Evolutionary conservation across 805 yeast genomes (phyloP).

Genomic region (Cyberlindnera amylophila): DNA sequence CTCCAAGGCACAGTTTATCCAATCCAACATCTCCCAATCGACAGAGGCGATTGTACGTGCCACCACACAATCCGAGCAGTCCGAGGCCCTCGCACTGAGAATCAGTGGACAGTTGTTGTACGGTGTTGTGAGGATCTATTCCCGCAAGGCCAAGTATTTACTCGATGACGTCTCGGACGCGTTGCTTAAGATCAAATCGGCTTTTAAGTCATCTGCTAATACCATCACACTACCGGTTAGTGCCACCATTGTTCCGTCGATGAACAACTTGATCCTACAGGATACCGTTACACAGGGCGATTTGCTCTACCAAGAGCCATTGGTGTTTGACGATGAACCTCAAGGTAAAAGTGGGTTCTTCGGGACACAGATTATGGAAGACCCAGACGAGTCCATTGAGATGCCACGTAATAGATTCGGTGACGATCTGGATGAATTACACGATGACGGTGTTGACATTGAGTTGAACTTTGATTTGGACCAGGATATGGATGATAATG

Average conservation of each 20-base stretch:
- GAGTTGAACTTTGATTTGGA: constrained; percentile 45
- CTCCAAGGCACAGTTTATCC: constrained; percentile 65
- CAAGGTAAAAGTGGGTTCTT: constrained; percentile 6
- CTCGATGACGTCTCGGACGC: constrained; percentile 82
- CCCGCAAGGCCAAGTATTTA: constrained; percentile 77
- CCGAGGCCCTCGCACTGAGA: constrained; percentile 69
- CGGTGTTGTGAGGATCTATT: constrained; percentile 84
- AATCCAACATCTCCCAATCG: constrained; percentile 66
- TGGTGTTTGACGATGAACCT: constrained; percentile 30
- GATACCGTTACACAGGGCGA: constrained; percentile 81
- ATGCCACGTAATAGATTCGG: constrained; percentile 48
- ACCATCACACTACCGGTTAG: constrained; percentile 56
- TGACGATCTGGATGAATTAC: constrained; percentile 28
- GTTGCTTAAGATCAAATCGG: constrained; percentile 62
- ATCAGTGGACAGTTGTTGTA: constrained; percentile 81
- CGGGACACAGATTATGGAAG: constrained; percentile 22
- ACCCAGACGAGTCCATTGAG: constrained; percentile 59
- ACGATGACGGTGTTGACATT: constrained; percentile 46
- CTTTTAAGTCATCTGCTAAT: constrained; percentile 46
- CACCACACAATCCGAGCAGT: constrained; percentile 24
- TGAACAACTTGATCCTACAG: constrained; percentile 57
- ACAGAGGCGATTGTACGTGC: constrained; percentile 58
- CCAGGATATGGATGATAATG: constrained; percentile 7
- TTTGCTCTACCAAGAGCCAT: constrained; percentile 62
- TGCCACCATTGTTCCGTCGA: constrained; percentile 56